These are phyloP conservation scores for Mycothermus thermophilus DNA, from an alignment of 495 filamentous ascomycete species.

Conservation along the genomic window DNA sequence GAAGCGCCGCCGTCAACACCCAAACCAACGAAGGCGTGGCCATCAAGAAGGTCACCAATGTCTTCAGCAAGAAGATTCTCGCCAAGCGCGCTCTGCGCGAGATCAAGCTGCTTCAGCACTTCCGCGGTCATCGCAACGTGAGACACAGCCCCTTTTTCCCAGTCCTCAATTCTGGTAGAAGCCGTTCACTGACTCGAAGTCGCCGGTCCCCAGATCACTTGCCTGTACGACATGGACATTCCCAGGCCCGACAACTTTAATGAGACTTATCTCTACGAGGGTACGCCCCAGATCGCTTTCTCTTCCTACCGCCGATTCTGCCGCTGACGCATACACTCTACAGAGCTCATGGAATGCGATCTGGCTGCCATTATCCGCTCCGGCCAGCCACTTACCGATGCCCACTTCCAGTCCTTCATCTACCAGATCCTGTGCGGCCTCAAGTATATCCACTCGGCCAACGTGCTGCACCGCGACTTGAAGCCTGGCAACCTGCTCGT, in stretches of 20 bases:
- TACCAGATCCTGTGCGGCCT: slow-evolving; percentile 91
- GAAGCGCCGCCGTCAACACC: slow-evolving; percentile 80
- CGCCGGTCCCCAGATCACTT: slow-evolving; percentile 61
- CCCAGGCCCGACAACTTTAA: slow-evolving; percentile 97
- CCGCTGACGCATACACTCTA: slow-evolving; percentile 8
- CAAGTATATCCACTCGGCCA: slow-evolving; percentile 98
- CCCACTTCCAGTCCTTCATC: slow-evolving; percentile 90
- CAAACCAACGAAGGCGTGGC: slow-evolving; percentile 91
- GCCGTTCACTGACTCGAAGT: slow-evolving; percentile 6
- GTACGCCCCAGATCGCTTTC: slow-evolving; percentile 32
- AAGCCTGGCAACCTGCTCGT: slow-evolving; percentile 96
- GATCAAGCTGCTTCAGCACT: slow-evolving; percentile 97
- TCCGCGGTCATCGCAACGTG: slow-evolving; percentile 61
- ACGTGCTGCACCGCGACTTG: slow-evolving; percentile 89
- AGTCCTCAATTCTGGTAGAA: background rate
- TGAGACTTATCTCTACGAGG: slow-evolving; percentile 97
- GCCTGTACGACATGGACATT: slow-evolving; percentile 99
- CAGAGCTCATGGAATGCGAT: slow-evolving; percentile 99
- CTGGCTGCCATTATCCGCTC: slow-evolving; percentile 95
- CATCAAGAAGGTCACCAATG: slow-evolving; percentile 99
- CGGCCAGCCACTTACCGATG: slow-evolving; percentile 88
- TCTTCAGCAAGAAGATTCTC: slow-evolving; percentile 99
- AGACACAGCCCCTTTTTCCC: slow-evolving; percentile 7
- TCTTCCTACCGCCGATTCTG: background rate
- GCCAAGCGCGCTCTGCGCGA: slow-evolving; percentile 95